Evolutionary conservation across 2,329 filamentous ascomycete genomes (phyloP).

Genomic region (Ustilaginoidea virens): DNA sequence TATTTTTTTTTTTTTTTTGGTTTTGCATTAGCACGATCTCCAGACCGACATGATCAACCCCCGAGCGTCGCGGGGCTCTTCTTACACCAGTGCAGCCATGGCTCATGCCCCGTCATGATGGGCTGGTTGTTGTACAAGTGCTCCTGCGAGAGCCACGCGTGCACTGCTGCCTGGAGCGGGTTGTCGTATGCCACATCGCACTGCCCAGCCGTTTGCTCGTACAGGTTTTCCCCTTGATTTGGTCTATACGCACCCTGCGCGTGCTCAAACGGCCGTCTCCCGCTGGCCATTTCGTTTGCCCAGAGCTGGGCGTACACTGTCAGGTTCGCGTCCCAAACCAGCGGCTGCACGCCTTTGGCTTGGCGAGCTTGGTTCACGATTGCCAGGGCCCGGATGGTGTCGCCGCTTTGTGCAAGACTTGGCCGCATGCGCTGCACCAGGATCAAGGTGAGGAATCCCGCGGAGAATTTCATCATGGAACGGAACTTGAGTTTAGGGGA

Average conservation of each 20-base stretch:
- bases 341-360: conserved; percentile 12
- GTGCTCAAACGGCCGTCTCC: conserved; percentile 15
- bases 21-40: too few species aligned
- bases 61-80: too few species aligned
- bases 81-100: conserved; percentile 22
- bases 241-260: conserved; percentile 15
- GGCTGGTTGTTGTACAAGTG: conserved; percentile 15
- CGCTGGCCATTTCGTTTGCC: conserved; percentile 18
- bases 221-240: conserved; percentile 20
- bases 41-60: too few species aligned
- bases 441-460: too few species aligned
- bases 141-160: conserved; percentile 16
- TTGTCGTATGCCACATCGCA: conserved; percentile 14
- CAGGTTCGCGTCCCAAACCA: conserved; percentile 16
- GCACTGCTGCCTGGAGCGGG: conserved; percentile 15
- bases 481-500: too few species aligned
- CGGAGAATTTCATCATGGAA: too few species aligned
- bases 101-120: conserved; percentile 16
- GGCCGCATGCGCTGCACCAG: too few species aligned
- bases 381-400: conserved; percentile 11
- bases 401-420: conserved; percentile 8
- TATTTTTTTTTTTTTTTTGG: too few species aligned
- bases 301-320: conserved; percentile 18
- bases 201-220: conserved; percentile 14
- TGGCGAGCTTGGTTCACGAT: conserved; percentile 18